Evolutionary conservation across 208 protist genomes (phyloP).

Genomic region (Wallacemonas rigidus): DNA sequence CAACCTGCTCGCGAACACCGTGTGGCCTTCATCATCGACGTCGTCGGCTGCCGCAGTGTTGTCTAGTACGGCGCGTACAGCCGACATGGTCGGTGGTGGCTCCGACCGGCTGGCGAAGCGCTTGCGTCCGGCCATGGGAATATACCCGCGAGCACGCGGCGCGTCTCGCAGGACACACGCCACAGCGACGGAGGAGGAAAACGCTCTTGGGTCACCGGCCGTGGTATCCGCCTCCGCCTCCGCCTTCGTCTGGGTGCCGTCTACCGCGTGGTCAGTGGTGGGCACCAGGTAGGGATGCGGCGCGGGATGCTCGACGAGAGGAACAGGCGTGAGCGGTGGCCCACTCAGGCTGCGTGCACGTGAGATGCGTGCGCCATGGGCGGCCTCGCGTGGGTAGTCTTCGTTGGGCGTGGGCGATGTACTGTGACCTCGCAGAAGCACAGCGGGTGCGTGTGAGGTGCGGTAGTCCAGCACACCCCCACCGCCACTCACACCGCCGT

Average conservation of each 20-base stretch:
- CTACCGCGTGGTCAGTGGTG: too few relatives aligned
- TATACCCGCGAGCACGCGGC: not conserved
- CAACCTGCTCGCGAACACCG: too few relatives aligned
- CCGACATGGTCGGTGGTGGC: not conserved
- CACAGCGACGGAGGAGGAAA: too few relatives aligned
- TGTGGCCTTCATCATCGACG: not conserved
- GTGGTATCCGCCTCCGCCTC: not conserved
- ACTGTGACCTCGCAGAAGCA: conserved; percentile 4
- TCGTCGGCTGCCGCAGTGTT: not conserved
- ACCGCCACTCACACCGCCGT: not conserved
- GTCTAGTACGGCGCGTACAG: not conserved
- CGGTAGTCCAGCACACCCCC: conserved; percentile 5
- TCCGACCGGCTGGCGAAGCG: conserved; percentile 12
- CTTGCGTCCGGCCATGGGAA: conserved; percentile 11
- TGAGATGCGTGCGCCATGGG: not conserved
- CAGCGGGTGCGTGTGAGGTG: conserved; percentile 5
- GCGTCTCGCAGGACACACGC: too few relatives aligned
- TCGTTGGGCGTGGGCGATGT: not conserved
- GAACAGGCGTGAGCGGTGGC: not conserved
- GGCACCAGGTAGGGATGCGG: conserved; percentile 11
- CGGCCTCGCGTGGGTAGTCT: not conserved
- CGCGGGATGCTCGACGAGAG: not conserved
- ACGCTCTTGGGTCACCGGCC: too few relatives aligned
- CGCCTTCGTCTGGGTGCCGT: too few relatives aligned
- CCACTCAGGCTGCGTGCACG: conserved; percentile 13